phyloP scores from a whole-genome alignment of 2,329 filamentous ascomycete genomes.

The Colletotrichum neosansevieriae region DNA sequence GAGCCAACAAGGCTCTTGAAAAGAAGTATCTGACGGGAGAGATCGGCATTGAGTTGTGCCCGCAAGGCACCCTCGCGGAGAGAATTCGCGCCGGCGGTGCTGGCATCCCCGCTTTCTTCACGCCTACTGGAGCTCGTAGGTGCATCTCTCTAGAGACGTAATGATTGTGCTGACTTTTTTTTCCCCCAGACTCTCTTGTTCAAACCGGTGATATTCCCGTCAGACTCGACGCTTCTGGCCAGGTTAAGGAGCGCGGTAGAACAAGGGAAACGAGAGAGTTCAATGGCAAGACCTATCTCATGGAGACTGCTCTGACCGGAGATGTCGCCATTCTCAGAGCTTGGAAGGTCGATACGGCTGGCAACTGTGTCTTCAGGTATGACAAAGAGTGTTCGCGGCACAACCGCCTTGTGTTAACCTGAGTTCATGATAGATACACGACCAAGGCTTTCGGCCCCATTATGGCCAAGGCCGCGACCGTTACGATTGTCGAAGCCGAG shows the following conservation, averaged over 20 bases:
- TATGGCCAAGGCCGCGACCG: constrained; percentile 83
- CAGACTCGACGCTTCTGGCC: constrained; percentile 69
- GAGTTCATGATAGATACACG: constrained; percentile 64
- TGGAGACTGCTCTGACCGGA: constrained; percentile 81
- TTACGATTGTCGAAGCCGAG: constrained; percentile 88
- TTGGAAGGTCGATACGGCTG: constrained; percentile 80
- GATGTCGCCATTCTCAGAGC: constrained; percentile 84
- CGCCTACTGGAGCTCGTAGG: constrained; percentile 76
- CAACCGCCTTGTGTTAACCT: background rate
- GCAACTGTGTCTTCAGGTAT: constrained; percentile 83
- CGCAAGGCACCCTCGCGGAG: constrained; percentile 81
- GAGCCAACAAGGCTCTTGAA: constrained; percentile 82
- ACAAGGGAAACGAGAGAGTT: constrained; percentile 80
- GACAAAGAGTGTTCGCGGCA: constrained; percentile 20
- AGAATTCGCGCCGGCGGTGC: constrained; percentile 79
- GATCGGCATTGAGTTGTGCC: constrained; percentile 80
- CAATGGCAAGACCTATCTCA: constrained; percentile 77
- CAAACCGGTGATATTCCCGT: constrained; percentile 77
- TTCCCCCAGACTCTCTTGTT: constrained; percentile 67
- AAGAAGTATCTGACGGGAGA: constrained; percentile 80
- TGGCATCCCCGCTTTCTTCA: constrained; percentile 85
- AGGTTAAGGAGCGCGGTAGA: constrained; percentile 72
- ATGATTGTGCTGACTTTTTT: background rate
- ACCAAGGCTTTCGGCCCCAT: constrained; percentile 81
- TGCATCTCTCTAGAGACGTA: constrained; percentile 42